These are phyloP conservation scores for Cytospora piceicola DNA, from an alignment of 2,329 filamentous ascomycete species.

Conservation along the genomic window DNA sequence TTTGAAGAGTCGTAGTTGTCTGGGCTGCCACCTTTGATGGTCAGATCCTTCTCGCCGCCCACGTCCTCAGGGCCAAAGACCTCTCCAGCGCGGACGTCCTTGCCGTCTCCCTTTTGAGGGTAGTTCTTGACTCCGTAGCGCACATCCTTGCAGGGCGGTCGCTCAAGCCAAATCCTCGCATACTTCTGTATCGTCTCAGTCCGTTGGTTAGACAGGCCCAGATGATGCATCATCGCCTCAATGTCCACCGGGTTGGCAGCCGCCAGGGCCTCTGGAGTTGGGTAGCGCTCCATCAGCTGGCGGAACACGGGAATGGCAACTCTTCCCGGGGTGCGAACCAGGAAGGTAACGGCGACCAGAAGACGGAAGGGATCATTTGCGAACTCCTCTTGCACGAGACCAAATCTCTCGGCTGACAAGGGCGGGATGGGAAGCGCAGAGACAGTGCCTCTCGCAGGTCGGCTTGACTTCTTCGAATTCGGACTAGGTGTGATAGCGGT, in stretches of 20 bases:
- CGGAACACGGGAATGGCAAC: constrained; percentile 78
- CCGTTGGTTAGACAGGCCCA: constrained; percentile 73
- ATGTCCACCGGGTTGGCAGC: constrained; percentile 60
- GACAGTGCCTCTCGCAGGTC: constrained; percentile 49
- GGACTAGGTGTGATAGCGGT: constrained; percentile 23
- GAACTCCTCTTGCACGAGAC: constrained; percentile 82
- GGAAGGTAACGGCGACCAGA: constrained; percentile 80
- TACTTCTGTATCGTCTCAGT: constrained; percentile 70
- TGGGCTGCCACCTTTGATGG: not conserved
- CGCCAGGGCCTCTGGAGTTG: constrained; percentile 66
- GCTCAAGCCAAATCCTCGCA: constrained; percentile 68
- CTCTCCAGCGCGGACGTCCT: constrained; percentile 39
- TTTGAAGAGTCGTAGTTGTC: constrained; percentile 7
- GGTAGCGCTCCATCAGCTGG: constrained; percentile 68
- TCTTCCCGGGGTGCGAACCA: constrained; percentile 78
- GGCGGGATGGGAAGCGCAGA: constrained; percentile 69
- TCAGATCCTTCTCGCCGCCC: constrained; percentile 9
- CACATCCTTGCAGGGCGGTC: constrained; percentile 62
- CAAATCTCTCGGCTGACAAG: constrained; percentile 66
- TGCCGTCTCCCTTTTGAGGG: constrained; percentile 36
- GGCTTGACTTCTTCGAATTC: constrained; percentile 35
- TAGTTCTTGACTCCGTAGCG: constrained; percentile 59
- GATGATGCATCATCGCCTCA: constrained; percentile 64
- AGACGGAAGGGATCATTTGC: constrained; percentile 77
- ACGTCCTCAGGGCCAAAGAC: constrained; percentile 35